Evolutionary conservation across 495 filamentous ascomycete species (phyloP).

Genomic region (Penicillium flavigenum): DNA sequence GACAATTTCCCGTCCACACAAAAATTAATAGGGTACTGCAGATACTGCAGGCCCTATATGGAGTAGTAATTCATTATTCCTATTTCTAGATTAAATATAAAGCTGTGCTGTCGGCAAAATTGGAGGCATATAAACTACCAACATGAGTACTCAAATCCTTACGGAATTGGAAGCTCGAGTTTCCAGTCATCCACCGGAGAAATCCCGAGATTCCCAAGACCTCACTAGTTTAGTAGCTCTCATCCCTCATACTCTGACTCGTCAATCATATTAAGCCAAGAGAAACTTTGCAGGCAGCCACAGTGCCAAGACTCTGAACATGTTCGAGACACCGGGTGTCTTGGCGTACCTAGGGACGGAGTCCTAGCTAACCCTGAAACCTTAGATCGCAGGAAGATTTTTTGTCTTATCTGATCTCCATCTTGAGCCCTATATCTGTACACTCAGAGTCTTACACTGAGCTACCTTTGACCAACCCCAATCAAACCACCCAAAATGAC

Average conservation of each 20-base stretch:
- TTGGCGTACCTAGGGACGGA: not conserved
- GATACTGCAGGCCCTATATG: not conserved
- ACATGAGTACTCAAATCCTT: not conserved
- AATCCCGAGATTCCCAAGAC: not conserved
- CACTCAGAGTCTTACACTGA: not conserved
- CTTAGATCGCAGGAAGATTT: not conserved
- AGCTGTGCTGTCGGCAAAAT: not conserved
- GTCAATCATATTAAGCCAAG: not conserved
- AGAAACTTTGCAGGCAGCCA: constrained; percentile 2
- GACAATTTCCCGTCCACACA: not conserved
- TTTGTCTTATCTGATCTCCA: constrained; percentile 7
- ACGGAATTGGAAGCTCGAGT: not conserved
- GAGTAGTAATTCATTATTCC: not conserved
- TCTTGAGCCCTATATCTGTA: not conserved
- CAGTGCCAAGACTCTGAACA: constrained; percentile 2
- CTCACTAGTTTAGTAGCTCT: not conserved
- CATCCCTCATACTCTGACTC: not conserved
- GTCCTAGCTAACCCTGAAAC: not conserved
- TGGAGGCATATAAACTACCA: not conserved
- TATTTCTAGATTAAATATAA: not conserved
- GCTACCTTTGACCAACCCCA: not conserved
- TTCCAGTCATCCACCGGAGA: not conserved
- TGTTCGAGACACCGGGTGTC: constrained; percentile 2
- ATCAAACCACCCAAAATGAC: constrained; percentile 12
- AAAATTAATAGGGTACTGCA: not conserved